These are phyloP conservation scores for Canavalia gladiata DNA, from an alignment of 306 rosid genomes.

Conservation along the genomic window DNA sequence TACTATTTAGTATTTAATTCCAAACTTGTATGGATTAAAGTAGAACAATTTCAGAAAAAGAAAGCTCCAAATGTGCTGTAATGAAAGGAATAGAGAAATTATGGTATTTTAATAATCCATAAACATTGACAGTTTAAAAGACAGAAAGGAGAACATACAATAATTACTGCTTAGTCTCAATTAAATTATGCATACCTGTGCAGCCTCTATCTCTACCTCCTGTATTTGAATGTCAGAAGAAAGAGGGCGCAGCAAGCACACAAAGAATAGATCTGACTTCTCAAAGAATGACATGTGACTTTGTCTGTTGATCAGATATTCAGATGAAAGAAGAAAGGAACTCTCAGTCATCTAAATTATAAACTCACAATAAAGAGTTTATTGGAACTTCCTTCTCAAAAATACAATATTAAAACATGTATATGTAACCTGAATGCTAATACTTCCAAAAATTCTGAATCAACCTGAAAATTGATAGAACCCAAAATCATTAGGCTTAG, in stretches of 20 bases:
- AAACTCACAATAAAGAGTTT: background rate
- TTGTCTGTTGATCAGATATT: conserved; percentile 64
- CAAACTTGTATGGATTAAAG: conserved; percentile 11
- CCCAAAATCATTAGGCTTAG: conserved; percentile 33
- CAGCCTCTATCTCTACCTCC: conserved; percentile 82
- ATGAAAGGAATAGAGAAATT: conserved; percentile 15
- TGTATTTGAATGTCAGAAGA: conserved; percentile 73
- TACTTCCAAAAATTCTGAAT: conserved; percentile 81
- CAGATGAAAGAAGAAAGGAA: conserved; percentile 30
- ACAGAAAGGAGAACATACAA: background rate
- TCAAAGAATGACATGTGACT: conserved; percentile 77
- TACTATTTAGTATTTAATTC: conserved; percentile 20
- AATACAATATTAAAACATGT: conserved; percentile 15
- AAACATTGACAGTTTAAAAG: conserved; percentile 20
- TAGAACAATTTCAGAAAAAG: background rate
- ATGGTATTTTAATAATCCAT: conserved; percentile 30
- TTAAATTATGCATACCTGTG: conserved; percentile 60
- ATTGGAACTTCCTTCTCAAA: background rate
- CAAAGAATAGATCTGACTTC: conserved; percentile 84
- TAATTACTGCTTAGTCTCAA: conserved; percentile 8
- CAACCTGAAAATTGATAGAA: conserved; percentile 71
- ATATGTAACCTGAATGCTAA: conserved; percentile 76
- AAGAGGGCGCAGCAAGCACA: conserved; percentile 79
- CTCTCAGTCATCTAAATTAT: conserved; percentile 30
- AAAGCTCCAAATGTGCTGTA: background rate